Conservation (phyloP, 805 yeast genomes). For the Wickerhamiella sergipiensis region DNA sequence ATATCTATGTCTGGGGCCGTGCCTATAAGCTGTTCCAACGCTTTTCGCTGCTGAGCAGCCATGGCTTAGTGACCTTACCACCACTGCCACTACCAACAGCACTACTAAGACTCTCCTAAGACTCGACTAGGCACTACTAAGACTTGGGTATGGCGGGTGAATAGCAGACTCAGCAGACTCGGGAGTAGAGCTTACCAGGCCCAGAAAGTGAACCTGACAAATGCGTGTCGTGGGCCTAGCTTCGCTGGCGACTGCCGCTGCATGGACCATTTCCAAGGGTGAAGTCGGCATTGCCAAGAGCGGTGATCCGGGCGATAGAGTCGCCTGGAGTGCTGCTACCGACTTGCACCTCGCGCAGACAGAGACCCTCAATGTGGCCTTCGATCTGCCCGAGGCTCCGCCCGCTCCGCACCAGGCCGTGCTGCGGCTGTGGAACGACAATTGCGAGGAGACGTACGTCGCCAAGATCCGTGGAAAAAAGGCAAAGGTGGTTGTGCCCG, state of each 20-base stretch:
- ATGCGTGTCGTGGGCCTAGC: not conserved
- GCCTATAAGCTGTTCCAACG: constrained; percentile 62
- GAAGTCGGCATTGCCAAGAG: constrained; percentile 14
- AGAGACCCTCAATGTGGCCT: constrained; percentile 14
- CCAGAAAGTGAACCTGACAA: not conserved
- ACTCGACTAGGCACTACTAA: too few relatives aligned
- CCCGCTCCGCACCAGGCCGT: constrained; percentile 14
- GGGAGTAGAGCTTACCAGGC: too few relatives aligned
- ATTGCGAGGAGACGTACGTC: constrained; percentile 9
- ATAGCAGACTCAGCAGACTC: too few relatives aligned
- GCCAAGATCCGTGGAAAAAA: constrained; percentile 23
- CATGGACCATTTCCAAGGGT: constrained; percentile 18
- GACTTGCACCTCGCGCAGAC: constrained; percentile 9
- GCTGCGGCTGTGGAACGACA: constrained; percentile 7
- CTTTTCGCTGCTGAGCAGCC: constrained; percentile 64
- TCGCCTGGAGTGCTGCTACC: constrained; percentile 6
- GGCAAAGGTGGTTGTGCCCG: constrained; percentile 22
- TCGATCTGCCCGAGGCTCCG: constrained; percentile 11
- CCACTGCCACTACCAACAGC: too few relatives aligned
- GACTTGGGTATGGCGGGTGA: not conserved
- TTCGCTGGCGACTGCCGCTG: constrained; percentile 10
- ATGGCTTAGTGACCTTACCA: constrained; percentile 13
- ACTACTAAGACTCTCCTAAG: not conserved
- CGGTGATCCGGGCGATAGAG: constrained; percentile 13
- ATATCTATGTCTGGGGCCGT: constrained; percentile 27